Evolutionary conservation across 2,329 filamentous ascomycete genomes (phyloP), one percentile per base, ranked within the genome.

Genomic region (Ophiostoma sp.): DNA sequence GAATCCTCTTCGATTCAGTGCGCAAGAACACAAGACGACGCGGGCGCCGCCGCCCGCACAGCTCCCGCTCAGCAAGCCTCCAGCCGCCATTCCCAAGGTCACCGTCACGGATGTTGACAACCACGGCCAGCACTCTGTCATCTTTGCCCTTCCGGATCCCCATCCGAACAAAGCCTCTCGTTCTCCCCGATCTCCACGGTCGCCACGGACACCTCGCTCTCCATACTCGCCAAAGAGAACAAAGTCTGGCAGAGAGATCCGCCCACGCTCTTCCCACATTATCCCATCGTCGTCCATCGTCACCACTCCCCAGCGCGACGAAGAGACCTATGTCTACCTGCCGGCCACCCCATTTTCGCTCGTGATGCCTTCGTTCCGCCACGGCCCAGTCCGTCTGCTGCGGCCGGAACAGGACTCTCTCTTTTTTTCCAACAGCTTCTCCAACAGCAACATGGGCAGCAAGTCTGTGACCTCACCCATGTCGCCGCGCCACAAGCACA

Each of bases 381-480:
- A 89, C 72, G 87, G 86, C 0, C 82, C 82, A 3, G 86, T 89
- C 72, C 81, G 84, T 3, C 77, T 88, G 67, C 75, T 81, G 68
- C 83, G 83, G 74, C 77, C 80, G 2, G 82, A 85, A 39, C 65
- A 31, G 13, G 65, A 67, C 15, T 27, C 65, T 10, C 36, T 67
- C 5, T 67, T 27, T 13, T 31, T 48, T 3, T 27, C 36, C 65
- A 67, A 54, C 31, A 54, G 66, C 44, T n/a, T 48, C 44, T 48
- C 44, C 66, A 52, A 52, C 54, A 41, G 41, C 17, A 65, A 67
- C 13, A 35, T 65, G 4, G 44, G 35, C 33, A 33, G 7, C 13
- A 35, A 31, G 17, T 64, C 60, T 5, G 33, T 64, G 62, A 17
- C 62, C 1, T 67, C 65, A n/a, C 65, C 65, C 23, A 31, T 67